Percentiles rank a stretch among this genome's conserved stretches.
Conservation (phyloP, 305 asterid species). For the Salvia sclarea region DNA sequence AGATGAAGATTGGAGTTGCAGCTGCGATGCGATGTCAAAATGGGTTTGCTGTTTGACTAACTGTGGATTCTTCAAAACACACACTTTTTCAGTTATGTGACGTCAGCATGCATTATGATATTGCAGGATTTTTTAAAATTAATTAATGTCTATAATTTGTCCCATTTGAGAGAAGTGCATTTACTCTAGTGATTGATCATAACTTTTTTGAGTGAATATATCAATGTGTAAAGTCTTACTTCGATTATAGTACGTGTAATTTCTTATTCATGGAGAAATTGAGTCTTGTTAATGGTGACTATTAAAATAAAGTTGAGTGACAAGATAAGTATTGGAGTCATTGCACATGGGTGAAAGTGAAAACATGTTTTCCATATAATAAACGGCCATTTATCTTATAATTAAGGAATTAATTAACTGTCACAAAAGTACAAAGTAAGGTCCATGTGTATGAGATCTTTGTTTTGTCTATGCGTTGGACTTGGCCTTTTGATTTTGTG, state of each 20-base stretch:
- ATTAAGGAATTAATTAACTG: background rate
- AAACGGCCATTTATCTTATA: background rate
- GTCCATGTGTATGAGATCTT: background rate
- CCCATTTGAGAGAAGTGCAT: too few relatives aligned
- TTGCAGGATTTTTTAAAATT: too few relatives aligned
- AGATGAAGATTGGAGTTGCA: background rate
- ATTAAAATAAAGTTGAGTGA: background rate
- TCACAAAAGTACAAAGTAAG: background rate
- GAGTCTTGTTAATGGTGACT: background rate
- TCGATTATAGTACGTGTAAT: background rate
- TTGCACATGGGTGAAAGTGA: background rate
- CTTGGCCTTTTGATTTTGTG: background rate
- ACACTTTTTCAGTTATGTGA: background rate
- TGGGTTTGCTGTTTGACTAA: constrained; percentile 21
- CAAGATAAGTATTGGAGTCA: background rate
- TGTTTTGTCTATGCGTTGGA: background rate
- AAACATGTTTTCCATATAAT: background rate
- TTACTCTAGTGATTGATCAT: too few relatives aligned
- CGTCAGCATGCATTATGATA: too few relatives aligned
- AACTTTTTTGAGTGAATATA: too few relatives aligned
- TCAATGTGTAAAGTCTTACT: too few relatives aligned
- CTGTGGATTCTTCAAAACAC: background rate
- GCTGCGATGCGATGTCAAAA: background rate
- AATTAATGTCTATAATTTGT: too few relatives aligned
- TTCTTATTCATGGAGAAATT: background rate